A percentile compares a stretch with the other conserved stretches of the same genome.
These are phyloP conservation scores for Aspergillus chevalieri DNA, from an alignment of 2,329 filamentous ascomycete genomes.

Conservation along the genomic window DNA sequence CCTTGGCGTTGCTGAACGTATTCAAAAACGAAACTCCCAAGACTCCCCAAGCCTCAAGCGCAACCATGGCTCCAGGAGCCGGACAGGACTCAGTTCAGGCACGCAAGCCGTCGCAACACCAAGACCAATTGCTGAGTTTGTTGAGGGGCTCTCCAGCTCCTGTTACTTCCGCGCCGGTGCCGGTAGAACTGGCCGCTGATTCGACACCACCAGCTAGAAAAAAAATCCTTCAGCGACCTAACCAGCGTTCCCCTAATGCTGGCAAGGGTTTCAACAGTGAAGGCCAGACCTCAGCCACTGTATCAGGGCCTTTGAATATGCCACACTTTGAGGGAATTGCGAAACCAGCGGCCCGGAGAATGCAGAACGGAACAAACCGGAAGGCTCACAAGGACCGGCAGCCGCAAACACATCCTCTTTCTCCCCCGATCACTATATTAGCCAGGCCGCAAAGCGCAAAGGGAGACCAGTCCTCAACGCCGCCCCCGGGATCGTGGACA, in stretches of 20 bases:
- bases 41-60: slow-evolving; percentile 17
- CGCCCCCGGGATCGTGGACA: slow-evolving; percentile 6
- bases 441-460: slow-evolving; percentile 28
- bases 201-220: slow-evolving; percentile 31
- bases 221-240: slow-evolving; percentile 28
- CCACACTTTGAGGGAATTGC: slow-evolving; percentile 32
- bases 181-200: slow-evolving; percentile 42
- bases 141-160: slow-evolving; percentile 21
- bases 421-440: slow-evolving; percentile 34
- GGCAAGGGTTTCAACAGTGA: slow-evolving; percentile 10
- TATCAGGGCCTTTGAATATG: slow-evolving; percentile 35
- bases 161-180: slow-evolving; percentile 23
- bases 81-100: slow-evolving; percentile 6
- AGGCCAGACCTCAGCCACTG: slow-evolving; percentile 32
- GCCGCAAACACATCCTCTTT: slow-evolving; percentile 15
- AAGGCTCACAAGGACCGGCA: slow-evolving; percentile 18
- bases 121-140: slow-evolving; percentile 31
- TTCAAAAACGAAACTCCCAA: slow-evolving; percentile 44
- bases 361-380: slow-evolving; percentile 15
- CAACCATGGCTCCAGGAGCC: slow-evolving; percentile 13
- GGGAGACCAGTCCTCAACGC: slow-evolving; percentile 16
- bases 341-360: slow-evolving; percentile 21
- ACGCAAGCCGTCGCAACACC: slow-evolving; percentile 30
- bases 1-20: slow-evolving; percentile 51
- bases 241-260: slow-evolving; percentile 9